Percentiles rank a stretch among this genome's conserved stretches.
Conservation (phyloP, 1,284 basidiomycete genomes). For the Phaffia rhodozyma region DNA sequence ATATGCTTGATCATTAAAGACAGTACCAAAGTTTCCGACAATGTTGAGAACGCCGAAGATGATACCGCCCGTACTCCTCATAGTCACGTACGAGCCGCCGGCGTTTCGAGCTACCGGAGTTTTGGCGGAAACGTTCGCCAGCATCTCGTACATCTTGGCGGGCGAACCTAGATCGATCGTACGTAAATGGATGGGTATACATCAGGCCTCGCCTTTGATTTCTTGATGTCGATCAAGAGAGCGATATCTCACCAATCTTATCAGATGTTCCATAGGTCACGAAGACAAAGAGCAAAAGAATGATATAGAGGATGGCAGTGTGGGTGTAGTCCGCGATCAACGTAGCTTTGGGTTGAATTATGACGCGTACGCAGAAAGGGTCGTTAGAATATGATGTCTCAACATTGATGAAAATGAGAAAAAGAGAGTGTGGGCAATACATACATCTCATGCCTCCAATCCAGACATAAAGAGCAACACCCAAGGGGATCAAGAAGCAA, state of each 20-base stretch:
- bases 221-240: neutral
- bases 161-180: constrained; percentile 26
- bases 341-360: constrained; percentile 40
- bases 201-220: neutral
- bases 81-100: constrained; percentile 54
- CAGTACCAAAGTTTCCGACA: constrained; percentile 63
- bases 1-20: constrained; percentile 53
- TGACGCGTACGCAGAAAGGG: constrained; percentile 39
- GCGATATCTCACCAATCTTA: constrained; percentile 41
- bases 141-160: constrained; percentile 44
- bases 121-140: constrained; percentile 36
- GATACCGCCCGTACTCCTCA: constrained; percentile 66
- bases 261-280: constrained; percentile 57
- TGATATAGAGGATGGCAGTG: constrained; percentile 51
- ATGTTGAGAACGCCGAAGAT: constrained; percentile 81
- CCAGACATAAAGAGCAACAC: constrained; percentile 32
- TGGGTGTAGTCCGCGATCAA: constrained; percentile 40
- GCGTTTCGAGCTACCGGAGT: constrained; percentile 49
- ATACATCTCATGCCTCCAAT: constrained; percentile 23
- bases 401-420: no score
- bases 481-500: constrained; percentile 57
- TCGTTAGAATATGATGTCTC: neutral
- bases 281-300: constrained; percentile 41
- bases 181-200: neutral
- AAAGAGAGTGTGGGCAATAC: no score